A percentile compares a stretch with the other conserved stretches of the same genome.
Conservation (phyloP, 2,329 filamentous ascomycete species). For the Fusarium nodosum region DNA sequence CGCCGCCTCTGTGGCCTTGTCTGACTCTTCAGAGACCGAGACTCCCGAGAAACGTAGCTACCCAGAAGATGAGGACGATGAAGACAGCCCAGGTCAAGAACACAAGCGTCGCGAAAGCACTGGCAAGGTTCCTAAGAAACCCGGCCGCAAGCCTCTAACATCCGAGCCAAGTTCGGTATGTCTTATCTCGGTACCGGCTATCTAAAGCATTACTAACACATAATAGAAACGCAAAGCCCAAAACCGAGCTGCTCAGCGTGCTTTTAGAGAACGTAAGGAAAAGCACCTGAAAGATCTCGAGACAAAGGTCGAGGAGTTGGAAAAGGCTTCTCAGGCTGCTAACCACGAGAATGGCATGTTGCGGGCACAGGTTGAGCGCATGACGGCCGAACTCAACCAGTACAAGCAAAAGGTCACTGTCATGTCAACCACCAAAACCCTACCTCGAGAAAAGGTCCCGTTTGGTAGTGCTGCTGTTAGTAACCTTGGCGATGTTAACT, state of each 20-base stretch:
- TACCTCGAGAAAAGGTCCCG: slow-evolving; percentile 57
- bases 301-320: slow-evolving; percentile 79
- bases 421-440: slow-evolving; percentile 55
- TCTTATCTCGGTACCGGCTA: slow-evolving; percentile 46
- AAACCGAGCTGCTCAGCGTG: slow-evolving; percentile 91
- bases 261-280: slow-evolving; percentile 95
- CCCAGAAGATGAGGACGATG: slow-evolving; percentile 78
- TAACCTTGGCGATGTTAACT: slow-evolving; percentile 80
- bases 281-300: slow-evolving; percentile 90
- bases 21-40: slow-evolving; percentile 69
- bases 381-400: slow-evolving; percentile 87
- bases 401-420: slow-evolving; percentile 89
- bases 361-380: slow-evolving; percentile 87
- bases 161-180: slow-evolving; percentile 96
- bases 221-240: slow-evolving; percentile 92
- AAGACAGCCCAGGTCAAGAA: slow-evolving; percentile 60
- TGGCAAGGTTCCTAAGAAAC: slow-evolving; percentile 93
- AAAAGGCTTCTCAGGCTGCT: slow-evolving; percentile 85
- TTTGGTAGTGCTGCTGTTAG: slow-evolving; percentile 65
- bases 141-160: slow-evolving; percentile 93
- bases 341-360: slow-evolving; percentile 89
- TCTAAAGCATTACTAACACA: slow-evolving; percentile 27
- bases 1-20: slow-evolving; percentile 61
- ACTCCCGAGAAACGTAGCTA: slow-evolving; percentile 79
- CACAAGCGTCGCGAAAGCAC: slow-evolving; percentile 84